Evolutionary conservation across 1,284 basidiomycete genomes (phyloP), one percentile per base, ranked within the genome.

Genomic region (Ganoderma boninense): DNA sequence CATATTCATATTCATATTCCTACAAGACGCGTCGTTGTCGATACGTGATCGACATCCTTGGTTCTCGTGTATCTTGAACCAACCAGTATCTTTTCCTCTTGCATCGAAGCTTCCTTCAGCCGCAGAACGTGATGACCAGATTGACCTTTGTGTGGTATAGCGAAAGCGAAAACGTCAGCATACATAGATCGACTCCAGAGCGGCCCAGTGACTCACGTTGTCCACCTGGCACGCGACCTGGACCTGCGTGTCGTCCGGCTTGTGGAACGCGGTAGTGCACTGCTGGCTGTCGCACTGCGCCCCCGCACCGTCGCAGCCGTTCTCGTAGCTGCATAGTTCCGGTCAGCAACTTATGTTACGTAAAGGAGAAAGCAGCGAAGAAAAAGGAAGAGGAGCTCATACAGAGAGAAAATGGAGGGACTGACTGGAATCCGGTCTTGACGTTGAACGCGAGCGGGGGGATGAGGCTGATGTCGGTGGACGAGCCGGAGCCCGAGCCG

Each of bases 391-490:
- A 32, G 23, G 44, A 40, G 18, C 38, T 29, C 26, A 29, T 29
- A 43, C 8, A 40, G 38, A 40, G 38, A 40, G 38, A 11, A 40
- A 11, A 23, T 2, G n/a, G 10, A 8, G 46, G 46, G 26, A 64
- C 46, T 35, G 64, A 79, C 76, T 73, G 71, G 75, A 83, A 82
- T 11, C 76, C 76, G 13, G 77, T 71, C 44, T 70, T 67, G 35
- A 82, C 82, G 69, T 78, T 80, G 72, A 79, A 79, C 2, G 74
- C 75, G 70, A 83, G 82, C 13, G 84, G 83, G 0, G 73, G 0
- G 54, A 87, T 86, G 71, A 87, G 77, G 69, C 83, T 84, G 62
- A 87, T 77, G 70, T 87, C 86, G 20, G 78, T 74, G 54, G 80
- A 82, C 6, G 84, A 84, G 13, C 85, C 85, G 69, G 82, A 78